These are phyloP conservation scores for Phytopythium aichiense DNA, from an alignment of 352 stramenopile genomes.

Conservation along the genomic window DNA sequence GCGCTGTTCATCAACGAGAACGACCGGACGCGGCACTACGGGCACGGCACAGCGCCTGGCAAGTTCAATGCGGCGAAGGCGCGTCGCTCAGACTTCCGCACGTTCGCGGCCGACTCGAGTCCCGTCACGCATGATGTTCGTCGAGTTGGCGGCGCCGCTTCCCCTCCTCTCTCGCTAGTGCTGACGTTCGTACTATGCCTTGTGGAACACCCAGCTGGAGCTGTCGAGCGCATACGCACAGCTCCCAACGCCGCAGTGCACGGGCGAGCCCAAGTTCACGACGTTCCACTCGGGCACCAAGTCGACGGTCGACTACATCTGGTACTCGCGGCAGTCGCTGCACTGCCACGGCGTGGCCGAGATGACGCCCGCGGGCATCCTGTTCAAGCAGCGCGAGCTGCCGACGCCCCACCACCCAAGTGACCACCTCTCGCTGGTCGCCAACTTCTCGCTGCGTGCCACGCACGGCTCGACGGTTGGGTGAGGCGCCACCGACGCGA, in stretches of 20 bases:
- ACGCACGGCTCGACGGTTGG: not conserved
- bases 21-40: constrained; percentile 25
- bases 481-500: not conserved
- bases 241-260: constrained; percentile 32
- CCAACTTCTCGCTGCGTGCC: constrained; percentile 45
- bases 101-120: constrained; percentile 11
- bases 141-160: not conserved
- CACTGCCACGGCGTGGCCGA: constrained; percentile 65
- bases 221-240: constrained; percentile 68
- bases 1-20: constrained; percentile 32
- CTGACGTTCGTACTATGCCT: not conserved
- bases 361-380: constrained; percentile 42
- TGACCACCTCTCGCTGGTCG: constrained; percentile 65
- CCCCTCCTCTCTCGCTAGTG: not conserved
- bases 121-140: constrained; percentile 26
- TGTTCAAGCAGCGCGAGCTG: constrained; percentile 46
- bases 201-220: constrained; percentile 24
- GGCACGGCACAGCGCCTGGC: constrained; percentile 32
- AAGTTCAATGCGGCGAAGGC: constrained; percentile 25
- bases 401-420: constrained; percentile 53
- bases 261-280: constrained; percentile 69
- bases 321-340: constrained; percentile 42
- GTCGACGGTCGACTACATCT: constrained; percentile 67
- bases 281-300: constrained; percentile 63
- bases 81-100: constrained; percentile 17